phyloP scores from a whole-genome alignment of 768 basidiomycete species.

The Myochromella boudieri region DNA sequence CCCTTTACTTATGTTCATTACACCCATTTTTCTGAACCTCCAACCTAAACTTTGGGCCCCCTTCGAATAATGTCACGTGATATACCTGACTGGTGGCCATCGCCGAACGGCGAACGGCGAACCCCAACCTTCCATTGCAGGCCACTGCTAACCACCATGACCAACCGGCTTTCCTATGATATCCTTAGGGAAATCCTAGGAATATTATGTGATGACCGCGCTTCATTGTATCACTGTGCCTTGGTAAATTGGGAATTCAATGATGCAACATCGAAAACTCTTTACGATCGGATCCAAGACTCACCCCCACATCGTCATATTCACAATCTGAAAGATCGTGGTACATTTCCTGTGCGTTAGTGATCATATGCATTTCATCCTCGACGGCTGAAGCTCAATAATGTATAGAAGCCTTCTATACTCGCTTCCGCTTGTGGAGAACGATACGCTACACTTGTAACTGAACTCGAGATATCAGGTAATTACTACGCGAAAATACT shows the following conservation, averaged over 20 bases:
- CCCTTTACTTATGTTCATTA: no score
- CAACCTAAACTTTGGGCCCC: no score
- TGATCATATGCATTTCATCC: neutral
- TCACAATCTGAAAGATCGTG: constrained; percentile 36
- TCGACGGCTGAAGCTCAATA: neutral
- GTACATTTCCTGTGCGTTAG: constrained; percentile 30
- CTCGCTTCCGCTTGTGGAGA: constrained; percentile 40
- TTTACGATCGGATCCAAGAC: constrained; percentile 46
- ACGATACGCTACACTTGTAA: constrained; percentile 39
- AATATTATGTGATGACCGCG: constrained; percentile 31
- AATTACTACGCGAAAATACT: neutral
- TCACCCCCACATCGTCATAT: constrained; percentile 32
- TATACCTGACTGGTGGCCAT: no score
- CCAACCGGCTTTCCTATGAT: constrained; percentile 28
- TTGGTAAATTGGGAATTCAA: constrained; percentile 49
- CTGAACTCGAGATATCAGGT: constrained; percentile 47
- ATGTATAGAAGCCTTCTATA: constrained; percentile 31
- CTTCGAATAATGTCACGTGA: no score
- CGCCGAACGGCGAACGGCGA: no score
- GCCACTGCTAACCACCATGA: no score
- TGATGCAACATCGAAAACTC: constrained; percentile 38
- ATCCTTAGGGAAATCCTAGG: constrained; percentile 34
- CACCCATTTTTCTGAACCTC: no score
- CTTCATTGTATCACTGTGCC: constrained; percentile 37
- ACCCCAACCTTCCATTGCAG: no score